phyloP scores from a whole-genome alignment of 1,139 yeast genomes.

The Barnettozyma hawaiiensis region DNA sequence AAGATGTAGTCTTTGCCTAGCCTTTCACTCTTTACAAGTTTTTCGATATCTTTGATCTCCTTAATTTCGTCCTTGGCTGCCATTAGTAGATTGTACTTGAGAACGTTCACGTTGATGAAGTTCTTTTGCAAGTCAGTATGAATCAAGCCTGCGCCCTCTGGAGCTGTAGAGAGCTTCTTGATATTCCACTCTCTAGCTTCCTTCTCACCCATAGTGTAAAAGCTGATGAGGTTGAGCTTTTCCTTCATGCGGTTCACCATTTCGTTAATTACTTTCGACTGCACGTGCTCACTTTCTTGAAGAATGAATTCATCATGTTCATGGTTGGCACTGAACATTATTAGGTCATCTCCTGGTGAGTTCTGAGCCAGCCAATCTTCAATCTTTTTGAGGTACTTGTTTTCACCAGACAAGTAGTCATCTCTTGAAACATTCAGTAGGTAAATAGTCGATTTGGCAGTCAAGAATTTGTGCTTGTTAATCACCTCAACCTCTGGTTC shows the following conservation, averaged over 20 bases:
- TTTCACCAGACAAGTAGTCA: slow-evolving; percentile 44
- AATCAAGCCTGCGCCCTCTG: slow-evolving; percentile 91
- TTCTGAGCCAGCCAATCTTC: slow-evolving; percentile 47
- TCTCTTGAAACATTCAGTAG: slow-evolving; percentile 52
- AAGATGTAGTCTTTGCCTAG: slow-evolving; percentile 67
- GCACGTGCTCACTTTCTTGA: slow-evolving; percentile 13
- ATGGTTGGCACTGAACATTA: slow-evolving; percentile 55
- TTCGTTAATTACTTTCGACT: slow-evolving; percentile 23
- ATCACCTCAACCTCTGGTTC: slow-evolving; percentile 52
- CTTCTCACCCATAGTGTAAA: slow-evolving; percentile 84
- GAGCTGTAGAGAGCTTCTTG: slow-evolving; percentile 71
- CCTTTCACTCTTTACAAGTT: slow-evolving; percentile 19
- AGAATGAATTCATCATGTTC: slow-evolving; percentile 40
- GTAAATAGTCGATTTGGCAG: slow-evolving; percentile 66
- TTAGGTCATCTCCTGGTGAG: slow-evolving; percentile 48
- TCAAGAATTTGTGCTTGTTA: slow-evolving; percentile 54
- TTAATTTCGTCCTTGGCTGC: slow-evolving; percentile 16
- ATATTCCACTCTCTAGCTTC: slow-evolving; percentile 95
- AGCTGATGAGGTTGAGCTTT: slow-evolving; percentile 68
- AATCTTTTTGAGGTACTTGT: slow-evolving; percentile 42
- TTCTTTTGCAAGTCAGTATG: slow-evolving; percentile 85
- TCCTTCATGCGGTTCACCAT: slow-evolving; percentile 60
- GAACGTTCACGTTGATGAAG: slow-evolving; percentile 71
- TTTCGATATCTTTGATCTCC: slow-evolving; percentile 16
- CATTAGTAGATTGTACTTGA: slow-evolving; percentile 48